Evolutionary conservation across 805 yeast species (phyloP), one percentile per base, ranked within the genome.

Genomic region (Candida tammaniensis): DNA sequence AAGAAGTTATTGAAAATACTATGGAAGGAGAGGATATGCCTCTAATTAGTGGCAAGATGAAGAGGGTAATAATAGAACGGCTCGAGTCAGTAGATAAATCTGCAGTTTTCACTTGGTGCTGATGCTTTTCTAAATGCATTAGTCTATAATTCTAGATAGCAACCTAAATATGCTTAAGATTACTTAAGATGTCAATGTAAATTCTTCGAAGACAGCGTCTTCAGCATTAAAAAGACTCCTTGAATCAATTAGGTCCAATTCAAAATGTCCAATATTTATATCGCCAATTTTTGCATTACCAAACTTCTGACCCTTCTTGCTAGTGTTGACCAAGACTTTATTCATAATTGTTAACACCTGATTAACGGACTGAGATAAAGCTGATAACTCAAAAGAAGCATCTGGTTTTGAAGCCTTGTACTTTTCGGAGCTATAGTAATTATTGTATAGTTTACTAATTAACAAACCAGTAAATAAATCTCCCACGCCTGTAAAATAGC

Each of bases 401-500:
- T 24, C 17, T 9, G 29, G 17, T 7, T 13, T n/a, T 4, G 25
- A 4, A 5, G 29, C 3, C 9, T n/a, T n/a, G n/a, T n/a, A n/a
- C 5, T 27, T 18, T 15, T 12, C 17, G n/a, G n/a, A 11, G 15
- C 22, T 11, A 27, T 26, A 33, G 14, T 39, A 26, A 23, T 47
- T 49, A 1, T 54, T 54, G 46, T 57, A 64, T 18, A 80, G 61
- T 45, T 85, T 72, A 55, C 83, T 94, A 5, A 86, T 47, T 20
- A 88, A 55, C 24, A 89, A 56, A 0, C 95, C 91, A 0, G 95
- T 81, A 48, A 91, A 89, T 26, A 89, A 59, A 51, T 89, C 98
- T 5, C 98, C 98, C 0, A 93, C 95, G 1, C 98, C 98, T 0
- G 96, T 86, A 60, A 89, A 91, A 55, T 91, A 87, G 4, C 91